Percentiles rank a stretch among this genome's conserved stretches.
These are phyloP conservation scores for Aspergillus heteromorphus DNA, from an alignment of 495 filamentous ascomycete species.

Conservation along the genomic window DNA sequence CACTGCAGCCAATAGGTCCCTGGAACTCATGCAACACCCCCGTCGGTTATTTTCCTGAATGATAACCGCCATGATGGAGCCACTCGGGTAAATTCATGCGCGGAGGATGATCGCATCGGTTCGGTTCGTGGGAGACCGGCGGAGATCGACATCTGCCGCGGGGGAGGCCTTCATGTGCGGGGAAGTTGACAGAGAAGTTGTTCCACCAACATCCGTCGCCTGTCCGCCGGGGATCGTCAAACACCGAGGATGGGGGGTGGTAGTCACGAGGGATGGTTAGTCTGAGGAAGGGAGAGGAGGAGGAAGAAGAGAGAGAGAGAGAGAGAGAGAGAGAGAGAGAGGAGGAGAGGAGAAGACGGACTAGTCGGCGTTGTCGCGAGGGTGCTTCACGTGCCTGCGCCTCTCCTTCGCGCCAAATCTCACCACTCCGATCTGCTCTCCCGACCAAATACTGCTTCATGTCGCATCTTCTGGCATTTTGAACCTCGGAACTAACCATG, in stretches of 20 bases:
- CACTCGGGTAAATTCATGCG: background rate
- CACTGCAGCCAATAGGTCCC: background rate
- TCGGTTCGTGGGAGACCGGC: background rate
- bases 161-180: background rate
- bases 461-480: background rate
- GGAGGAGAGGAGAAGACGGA: background rate
- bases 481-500: background rate
- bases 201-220: constrained; percentile 4
- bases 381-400: background rate
- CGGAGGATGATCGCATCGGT: background rate
- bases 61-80: background rate
- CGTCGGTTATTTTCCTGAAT: background rate
- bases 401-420: no score
- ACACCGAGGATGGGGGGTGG: no score
- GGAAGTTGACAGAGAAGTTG: background rate
- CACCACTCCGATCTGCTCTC: no score
- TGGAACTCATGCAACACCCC: background rate
- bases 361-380: no score
- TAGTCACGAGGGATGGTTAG: no score
- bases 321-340: background rate
- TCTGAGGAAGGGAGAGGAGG: background rate
- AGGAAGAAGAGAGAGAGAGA: background rate
- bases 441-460: no score
- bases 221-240: no score
- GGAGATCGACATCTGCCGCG: background rate